Base-by-base conservation (phyloP, 1,139 yeast genomes). In the Yamadazyma atlantica region DNA sequence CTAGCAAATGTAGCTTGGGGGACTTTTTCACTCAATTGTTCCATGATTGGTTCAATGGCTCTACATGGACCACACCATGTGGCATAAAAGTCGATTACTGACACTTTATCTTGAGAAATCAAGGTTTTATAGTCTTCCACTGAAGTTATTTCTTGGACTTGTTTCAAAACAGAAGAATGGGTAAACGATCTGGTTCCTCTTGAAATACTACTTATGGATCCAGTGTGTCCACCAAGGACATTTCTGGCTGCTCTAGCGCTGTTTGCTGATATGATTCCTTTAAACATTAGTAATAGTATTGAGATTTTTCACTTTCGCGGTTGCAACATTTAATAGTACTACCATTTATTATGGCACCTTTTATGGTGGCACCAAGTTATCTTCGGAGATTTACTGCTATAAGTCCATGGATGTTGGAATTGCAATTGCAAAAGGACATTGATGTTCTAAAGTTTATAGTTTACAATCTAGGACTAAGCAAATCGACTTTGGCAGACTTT, bases 21-120 rank as follows among this genome's bases (percentile, higher is more conserved):
- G 51, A 45, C 65, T 62, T 52, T 57, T 39, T 57, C 60, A 13
- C 72, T 60, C 47, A 68, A 57, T 29, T 51, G 50, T 22, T 54
- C 62, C 37, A 66, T 58, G n/a, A 66, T 55, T 4, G 74, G 75
- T 34, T 65, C 71, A 35, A 69, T 52, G 10, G 70, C 70, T 46
- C 68, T 69, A 41, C 75, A 69, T 8, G 75, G 75, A 2, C 73
- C 74, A 51, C 75, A 69, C 75, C 75, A 69, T 3, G 69, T 63
- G 33, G 75, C 74, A 48, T 66, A 66, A 45, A 68, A 69, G 43
- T 69, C 75, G 30, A 69, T 55, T 3, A 69, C 63, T 1, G 69
- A 47, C 4, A 66, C 52, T 37, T 62, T 59, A n/a, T 62, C 61
- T 23, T 45, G 42, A 33, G 44, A 51, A 31, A 58, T 45, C 24